Evolutionary conservation across 768 basidiomycete species (phyloP).

Genomic region (Hysterangium stoloniferum): DNA sequence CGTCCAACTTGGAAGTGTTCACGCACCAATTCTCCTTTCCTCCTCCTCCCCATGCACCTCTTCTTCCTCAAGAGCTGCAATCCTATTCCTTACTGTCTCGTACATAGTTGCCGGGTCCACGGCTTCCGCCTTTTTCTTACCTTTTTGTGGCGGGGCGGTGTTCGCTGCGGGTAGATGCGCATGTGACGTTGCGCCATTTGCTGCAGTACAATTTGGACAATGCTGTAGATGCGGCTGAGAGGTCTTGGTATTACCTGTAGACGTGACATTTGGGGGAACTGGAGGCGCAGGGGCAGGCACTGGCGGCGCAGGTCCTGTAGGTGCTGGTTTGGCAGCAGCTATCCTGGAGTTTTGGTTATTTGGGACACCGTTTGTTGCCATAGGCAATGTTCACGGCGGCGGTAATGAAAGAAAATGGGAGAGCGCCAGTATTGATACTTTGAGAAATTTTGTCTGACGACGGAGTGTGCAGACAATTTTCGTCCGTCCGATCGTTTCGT

Average conservation of each 20-base stretch:
- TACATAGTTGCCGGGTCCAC: conserved; percentile 84
- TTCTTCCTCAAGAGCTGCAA: conserved; percentile 85
- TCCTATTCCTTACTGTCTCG: conserved; percentile 80
- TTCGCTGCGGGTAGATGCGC: conserved; percentile 20
- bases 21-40: conserved; percentile 66
- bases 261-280: conserved; percentile 5
- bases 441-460: no score
- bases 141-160: conserved; percentile 36
- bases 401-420: no score
- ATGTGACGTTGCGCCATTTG: conserved; percentile 12
- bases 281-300: conserved; percentile 12
- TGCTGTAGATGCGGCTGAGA: neutral
- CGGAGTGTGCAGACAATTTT: no score
- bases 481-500: neutral
- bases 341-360: conserved; percentile 4
- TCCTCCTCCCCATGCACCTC: conserved; percentile 84
- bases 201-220: conserved; percentile 6
- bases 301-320: conserved; percentile 11
- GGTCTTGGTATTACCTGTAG: conserved; percentile 3
- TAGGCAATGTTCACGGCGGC: conserved; percentile 1
- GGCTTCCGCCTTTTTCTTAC: conserved; percentile 71
- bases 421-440: no score
- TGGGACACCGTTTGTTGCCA: conserved; percentile 5
- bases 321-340: conserved; percentile 8
- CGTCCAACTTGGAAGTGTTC: neutral